These are phyloP conservation scores for Parietichytrium sp. DNA, from an alignment of 108 stramenopile genomes.

Conservation along the genomic window DNA sequence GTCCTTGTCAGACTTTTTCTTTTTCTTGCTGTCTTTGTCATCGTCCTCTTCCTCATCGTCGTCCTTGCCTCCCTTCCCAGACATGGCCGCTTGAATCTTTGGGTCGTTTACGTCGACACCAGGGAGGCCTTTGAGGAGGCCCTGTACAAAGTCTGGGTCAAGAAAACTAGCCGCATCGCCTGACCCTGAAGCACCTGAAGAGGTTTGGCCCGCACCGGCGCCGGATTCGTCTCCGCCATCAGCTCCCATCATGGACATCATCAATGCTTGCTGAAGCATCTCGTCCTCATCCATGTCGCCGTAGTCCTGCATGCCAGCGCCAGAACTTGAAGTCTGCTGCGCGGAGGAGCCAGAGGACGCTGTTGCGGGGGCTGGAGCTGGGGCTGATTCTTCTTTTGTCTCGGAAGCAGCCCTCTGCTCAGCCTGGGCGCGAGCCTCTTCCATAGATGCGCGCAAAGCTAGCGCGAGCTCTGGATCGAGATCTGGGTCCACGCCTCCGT, in stretches of 20 bases:
- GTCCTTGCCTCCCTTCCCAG: slow-evolving; percentile 45
- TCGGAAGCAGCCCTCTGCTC: slow-evolving; percentile 41
- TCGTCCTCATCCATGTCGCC: slow-evolving; percentile 47
- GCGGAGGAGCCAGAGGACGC: slow-evolving; percentile 39
- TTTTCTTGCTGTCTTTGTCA: slow-evolving; percentile 44
- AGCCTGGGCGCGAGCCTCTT: slow-evolving; percentile 86
- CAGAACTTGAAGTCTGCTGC: background rate
- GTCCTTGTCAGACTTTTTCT: no score
- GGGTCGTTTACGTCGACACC: slow-evolving; percentile 90
- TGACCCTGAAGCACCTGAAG: slow-evolving; percentile 70
- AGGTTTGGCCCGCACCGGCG: slow-evolving; percentile 79
- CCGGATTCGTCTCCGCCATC: slow-evolving; percentile 72
- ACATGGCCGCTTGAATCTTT: slow-evolving; percentile 75
- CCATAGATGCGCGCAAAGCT: slow-evolving; percentile 93
- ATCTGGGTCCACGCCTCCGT: slow-evolving; percentile 89
- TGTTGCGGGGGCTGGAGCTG: slow-evolving; percentile 61
- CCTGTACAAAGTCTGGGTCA: slow-evolving; percentile 71
- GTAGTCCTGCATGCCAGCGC: background rate
- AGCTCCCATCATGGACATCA: slow-evolving; percentile 90
- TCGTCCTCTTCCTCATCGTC: slow-evolving; percentile 61
- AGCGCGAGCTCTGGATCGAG: slow-evolving; percentile 98
- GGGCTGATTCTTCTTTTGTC: slow-evolving; percentile 51
- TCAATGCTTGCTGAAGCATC: slow-evolving; percentile 85
- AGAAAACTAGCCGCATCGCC: slow-evolving; percentile 63
- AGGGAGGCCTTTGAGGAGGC: slow-evolving; percentile 75